phyloP scores from a whole-genome alignment of 192 early-diverging fungal species.

The Cetraspora pellucida region DNA sequence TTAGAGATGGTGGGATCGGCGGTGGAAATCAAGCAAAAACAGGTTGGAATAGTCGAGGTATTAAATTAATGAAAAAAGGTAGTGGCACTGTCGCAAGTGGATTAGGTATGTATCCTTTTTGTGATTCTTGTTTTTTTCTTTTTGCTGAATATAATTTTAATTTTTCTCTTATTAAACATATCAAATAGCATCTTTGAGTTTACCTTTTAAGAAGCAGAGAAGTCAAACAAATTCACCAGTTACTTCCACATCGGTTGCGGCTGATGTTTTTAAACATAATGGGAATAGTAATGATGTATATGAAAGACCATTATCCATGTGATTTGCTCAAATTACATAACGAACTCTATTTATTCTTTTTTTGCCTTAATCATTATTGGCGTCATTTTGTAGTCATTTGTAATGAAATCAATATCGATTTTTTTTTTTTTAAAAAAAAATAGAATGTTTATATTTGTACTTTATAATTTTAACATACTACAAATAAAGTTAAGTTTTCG shows the following conservation, averaged over 20 bases:
- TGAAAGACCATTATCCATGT: constrained; percentile 15
- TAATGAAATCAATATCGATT: too few relatives aligned
- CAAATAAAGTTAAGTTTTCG: too few relatives aligned
- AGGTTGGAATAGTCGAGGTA: background rate
- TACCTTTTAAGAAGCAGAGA: constrained; percentile 29
- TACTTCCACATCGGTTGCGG: background rate
- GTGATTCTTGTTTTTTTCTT: background rate
- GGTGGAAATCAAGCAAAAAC: constrained; percentile 32
- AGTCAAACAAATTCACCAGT: constrained; percentile 1
- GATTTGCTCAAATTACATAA: background rate
- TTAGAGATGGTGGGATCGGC: constrained; percentile 36
- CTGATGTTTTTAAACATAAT: background rate
- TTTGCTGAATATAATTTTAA: background rate
- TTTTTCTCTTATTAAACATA: background rate
- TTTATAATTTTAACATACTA: too few relatives aligned
- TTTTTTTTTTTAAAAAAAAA: too few relatives aligned
- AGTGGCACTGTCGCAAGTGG: constrained; percentile 2
- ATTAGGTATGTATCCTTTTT: constrained; percentile 5
- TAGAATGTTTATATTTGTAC: too few relatives aligned
- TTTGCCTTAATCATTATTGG: too few relatives aligned
- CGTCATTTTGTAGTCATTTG: too few relatives aligned
- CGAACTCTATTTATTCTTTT: too few relatives aligned
- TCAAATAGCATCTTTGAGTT: constrained; percentile 14
- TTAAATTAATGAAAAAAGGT: background rate
- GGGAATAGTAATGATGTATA: background rate